phyloP scores from a whole-genome alignment of 2,329 filamentous ascomycete species.

The Fusarium nisikadoi region DNA sequence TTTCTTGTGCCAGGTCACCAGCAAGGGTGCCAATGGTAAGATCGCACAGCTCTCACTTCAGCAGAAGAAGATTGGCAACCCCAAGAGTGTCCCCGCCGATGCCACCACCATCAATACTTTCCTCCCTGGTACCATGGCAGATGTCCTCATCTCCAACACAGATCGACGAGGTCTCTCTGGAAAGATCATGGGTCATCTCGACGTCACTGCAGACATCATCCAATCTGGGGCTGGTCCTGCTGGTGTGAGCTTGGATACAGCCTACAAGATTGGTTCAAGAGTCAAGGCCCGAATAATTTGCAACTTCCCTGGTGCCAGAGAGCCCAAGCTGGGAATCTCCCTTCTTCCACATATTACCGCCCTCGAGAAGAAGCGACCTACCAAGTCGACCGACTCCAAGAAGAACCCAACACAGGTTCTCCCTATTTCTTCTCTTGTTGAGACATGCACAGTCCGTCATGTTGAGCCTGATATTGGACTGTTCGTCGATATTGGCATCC shows the following conservation, averaged over 20 bases:
- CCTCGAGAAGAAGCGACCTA: constrained; percentile 61
- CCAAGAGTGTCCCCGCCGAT: constrained; percentile 73
- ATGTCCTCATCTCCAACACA: constrained; percentile 83
- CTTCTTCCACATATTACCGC: constrained; percentile 84
- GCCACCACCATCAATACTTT: constrained; percentile 91
- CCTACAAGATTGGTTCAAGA: constrained; percentile 86
- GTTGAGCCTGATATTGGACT: constrained; percentile 85
- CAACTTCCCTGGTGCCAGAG: constrained; percentile 82
- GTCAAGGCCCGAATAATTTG: constrained; percentile 88
- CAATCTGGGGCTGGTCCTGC: constrained; percentile 83
- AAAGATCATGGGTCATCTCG: constrained; percentile 91
- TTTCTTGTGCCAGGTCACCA: constrained; percentile 82
- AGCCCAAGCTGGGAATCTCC: constrained; percentile 87
- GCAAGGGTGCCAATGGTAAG: constrained; percentile 80
- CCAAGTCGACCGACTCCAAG: constrained; percentile 50
- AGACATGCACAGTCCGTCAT: constrained; percentile 80
- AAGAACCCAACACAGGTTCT: constrained; percentile 67
- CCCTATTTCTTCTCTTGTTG: constrained; percentile 78
- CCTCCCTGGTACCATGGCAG: constrained; percentile 89
- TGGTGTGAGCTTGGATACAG: constrained; percentile 76
- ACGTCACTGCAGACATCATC: constrained; percentile 89
- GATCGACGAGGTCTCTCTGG: constrained; percentile 80
- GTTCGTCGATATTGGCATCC: constrained; percentile 74
- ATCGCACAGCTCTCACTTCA: constrained; percentile 87
- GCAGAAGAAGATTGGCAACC: constrained; percentile 73